Evolutionary conservation across 2,329 filamentous ascomycete species (phyloP), one percentile per base, ranked within the genome.

Genomic region (Cladosporium sp.): DNA sequence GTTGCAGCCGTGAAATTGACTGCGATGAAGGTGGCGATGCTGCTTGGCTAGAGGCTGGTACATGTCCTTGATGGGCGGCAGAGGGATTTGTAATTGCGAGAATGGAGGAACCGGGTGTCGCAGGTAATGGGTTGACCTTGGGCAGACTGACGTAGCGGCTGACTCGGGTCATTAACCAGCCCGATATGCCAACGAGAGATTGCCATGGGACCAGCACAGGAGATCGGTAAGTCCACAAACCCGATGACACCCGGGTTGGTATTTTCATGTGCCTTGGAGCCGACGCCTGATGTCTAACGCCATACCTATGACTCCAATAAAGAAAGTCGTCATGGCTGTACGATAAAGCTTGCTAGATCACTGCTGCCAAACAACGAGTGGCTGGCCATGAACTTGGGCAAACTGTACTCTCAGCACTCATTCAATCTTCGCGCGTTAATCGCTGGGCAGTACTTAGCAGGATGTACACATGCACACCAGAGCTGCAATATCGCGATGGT

Each of bases 111-210:
- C 47, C 37, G 12, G 5, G n/a, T 3, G 24, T 13, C 20, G 28
- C 13, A 34, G 28, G 40, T 20, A 37, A 47, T 55, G 25, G 20
- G 5, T 17, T 4, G 32, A 40, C 40, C 36, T n/a, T 24, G 28
- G n/a, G 17, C 36, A 20, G 20, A n/a, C 10, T 12, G 37, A 32
- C 25, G 22, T 25, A 34, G 50, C 50, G 50, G 36, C 22, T 53
- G 50, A 53, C 37, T 15, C 5, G n/a, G 17, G 50, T 47, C 52
- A 55, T 55, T 55, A 32, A 47, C 52, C 32, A 28, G 15, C 19
- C 12, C 19, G 19, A 13, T 37, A 13, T 55, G 52, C 52, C 52
- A 55, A 34, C 52, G 32, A 25, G 40, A 25, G 22, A 3, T 5
- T 34, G 32, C 20, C 40, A 37, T 53, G 50, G 28, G 50, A 53